These are phyloP conservation scores for Quercus tomentella DNA, from an alignment of 331 rosid species.

Conservation along the genomic window DNA sequence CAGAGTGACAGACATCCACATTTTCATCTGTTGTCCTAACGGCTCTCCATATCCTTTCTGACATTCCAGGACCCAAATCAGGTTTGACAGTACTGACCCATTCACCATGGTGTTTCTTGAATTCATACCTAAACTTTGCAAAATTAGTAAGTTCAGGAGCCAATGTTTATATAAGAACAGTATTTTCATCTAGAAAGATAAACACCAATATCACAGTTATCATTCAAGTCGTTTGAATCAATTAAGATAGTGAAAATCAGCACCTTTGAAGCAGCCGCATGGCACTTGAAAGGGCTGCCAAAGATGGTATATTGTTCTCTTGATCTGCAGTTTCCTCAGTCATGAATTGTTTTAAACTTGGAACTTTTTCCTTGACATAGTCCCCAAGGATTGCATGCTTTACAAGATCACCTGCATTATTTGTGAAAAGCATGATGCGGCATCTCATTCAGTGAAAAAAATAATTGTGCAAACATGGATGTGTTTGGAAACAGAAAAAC, in stretches of 20 bases:
- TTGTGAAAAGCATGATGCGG: neutral
- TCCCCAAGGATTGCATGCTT: slow-evolving; percentile 61
- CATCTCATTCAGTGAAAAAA: slow-evolving; percentile 7
- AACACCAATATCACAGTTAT: slow-evolving; percentile 8
- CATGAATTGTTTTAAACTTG: slow-evolving; percentile 60
- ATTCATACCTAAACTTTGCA: slow-evolving; percentile 55
- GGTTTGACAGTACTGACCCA: slow-evolving; percentile 72
- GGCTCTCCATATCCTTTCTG: slow-evolving; percentile 61
- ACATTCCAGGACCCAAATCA: slow-evolving; percentile 75
- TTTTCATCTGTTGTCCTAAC: slow-evolving; percentile 47
- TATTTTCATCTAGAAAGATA: neutral
- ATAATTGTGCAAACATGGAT: neutral
- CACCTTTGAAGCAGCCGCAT: slow-evolving; percentile 70
- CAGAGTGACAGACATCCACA: slow-evolving; percentile 37
- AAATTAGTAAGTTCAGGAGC: neutral
- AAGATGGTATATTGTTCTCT: slow-evolving; percentile 57
- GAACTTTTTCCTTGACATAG: slow-evolving; percentile 63
- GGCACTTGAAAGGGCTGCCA: slow-evolving; percentile 82
- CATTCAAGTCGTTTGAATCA: slow-evolving; percentile 7
- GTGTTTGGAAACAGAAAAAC: no score
- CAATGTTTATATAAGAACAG: slow-evolving; percentile 4
- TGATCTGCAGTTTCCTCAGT: slow-evolving; percentile 35
- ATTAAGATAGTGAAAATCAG: slow-evolving; percentile 9
- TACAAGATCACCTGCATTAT: slow-evolving; percentile 50
- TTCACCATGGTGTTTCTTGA: slow-evolving; percentile 78